Evolutionary conservation across 1,284 basidiomycete species (phyloP).

Genomic region (Phlebopus sp.): DNA sequence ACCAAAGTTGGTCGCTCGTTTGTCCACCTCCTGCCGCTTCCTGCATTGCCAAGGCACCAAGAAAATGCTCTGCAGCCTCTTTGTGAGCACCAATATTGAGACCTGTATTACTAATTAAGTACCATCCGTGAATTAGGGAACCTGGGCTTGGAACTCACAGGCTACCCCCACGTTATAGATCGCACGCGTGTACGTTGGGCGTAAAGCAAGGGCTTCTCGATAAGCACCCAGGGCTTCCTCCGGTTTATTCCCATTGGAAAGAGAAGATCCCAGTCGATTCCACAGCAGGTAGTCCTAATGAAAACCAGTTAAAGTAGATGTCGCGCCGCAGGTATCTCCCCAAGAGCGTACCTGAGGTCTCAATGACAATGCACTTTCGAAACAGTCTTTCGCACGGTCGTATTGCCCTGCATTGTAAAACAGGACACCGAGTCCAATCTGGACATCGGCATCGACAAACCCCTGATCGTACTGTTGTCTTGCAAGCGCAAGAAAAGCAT

Average conservation of each 20-base stretch:
- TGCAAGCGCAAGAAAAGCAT: conserved; percentile 84
- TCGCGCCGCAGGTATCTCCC: neutral
- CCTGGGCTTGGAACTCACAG: conserved; percentile 50
- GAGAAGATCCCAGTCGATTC: conserved; percentile 94
- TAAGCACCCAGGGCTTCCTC: conserved; percentile 97
- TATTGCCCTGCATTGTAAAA: conserved; percentile 87
- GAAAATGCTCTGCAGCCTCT: conserved; percentile 96
- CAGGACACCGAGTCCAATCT: conserved; percentile 89
- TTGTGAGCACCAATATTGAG: conserved; percentile 94
- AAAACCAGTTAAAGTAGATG: neutral
- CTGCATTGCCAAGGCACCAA: conserved; percentile 88
- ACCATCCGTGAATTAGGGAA: neutral
- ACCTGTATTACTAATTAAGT: conserved; percentile 44
- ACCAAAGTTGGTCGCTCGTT: conserved; percentile 87
- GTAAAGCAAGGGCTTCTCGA: conserved; percentile 86
- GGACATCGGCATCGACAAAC: conserved; percentile 88
- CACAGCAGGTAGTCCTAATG: conserved; percentile 88
- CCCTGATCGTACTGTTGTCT: conserved; percentile 71
- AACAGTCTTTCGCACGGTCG: conserved; percentile 86
- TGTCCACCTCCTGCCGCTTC: conserved; percentile 55
- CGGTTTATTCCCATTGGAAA: conserved; percentile 93
- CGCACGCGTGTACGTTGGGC: conserved; percentile 95
- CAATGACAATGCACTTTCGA: conserved; percentile 78
- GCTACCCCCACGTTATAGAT: conserved; percentile 98
- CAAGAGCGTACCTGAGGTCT: conserved; percentile 58